Evolutionary conservation across 305 asterid genomes (phyloP), one percentile per base, ranked within the genome.

Genomic region (Solanum aculeatissimum): DNA sequence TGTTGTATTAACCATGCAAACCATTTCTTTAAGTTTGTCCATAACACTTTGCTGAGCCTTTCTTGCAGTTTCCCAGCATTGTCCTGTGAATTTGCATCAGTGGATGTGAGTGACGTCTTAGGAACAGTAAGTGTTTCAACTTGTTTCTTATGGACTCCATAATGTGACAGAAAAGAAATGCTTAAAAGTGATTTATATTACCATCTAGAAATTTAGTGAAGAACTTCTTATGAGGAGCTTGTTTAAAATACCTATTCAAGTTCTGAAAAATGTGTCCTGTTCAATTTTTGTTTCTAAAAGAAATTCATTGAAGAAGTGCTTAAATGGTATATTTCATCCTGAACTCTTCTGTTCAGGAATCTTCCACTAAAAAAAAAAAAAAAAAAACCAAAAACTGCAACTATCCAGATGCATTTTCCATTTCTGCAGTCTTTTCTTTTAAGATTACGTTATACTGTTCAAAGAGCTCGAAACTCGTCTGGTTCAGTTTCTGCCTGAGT

Each of bases 71-170:
- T 95, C 90, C 98, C 98, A 15, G 96, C 98, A 68, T 78, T 95
- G 86, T 93, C 98, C 84, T 95, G 98, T 87, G 98, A 95, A 89
- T 95, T 95, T 90, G 97, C 98, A 69, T 95, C 98, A 29, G 93
- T 95, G 47, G 98, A 95, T 84, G 93, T 95, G 88, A 92, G 97
- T 89, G 98, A 95, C 86, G 93, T 90, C 87, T 87, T 95, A 90
- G 98, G 98, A 87, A 95, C 98, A 68, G 98, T 94, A 93, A 89
- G 97, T 90, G 97, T 90, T 80, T 86, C 84, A 54, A 72, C 14
- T 77, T 47, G n/a, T 45, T 13, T 78, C 58, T 49, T 47, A 15
- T 15, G 57, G 49, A 69, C 69, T n/a, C 9, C 63, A 69, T 11
- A 13, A 40, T 75, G 43, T 49, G 82, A 32, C 40, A 10, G 63